Base-by-base conservation (phyloP, 1,284 basidiomycete genomes). In the Puccinia coronata region DNA sequence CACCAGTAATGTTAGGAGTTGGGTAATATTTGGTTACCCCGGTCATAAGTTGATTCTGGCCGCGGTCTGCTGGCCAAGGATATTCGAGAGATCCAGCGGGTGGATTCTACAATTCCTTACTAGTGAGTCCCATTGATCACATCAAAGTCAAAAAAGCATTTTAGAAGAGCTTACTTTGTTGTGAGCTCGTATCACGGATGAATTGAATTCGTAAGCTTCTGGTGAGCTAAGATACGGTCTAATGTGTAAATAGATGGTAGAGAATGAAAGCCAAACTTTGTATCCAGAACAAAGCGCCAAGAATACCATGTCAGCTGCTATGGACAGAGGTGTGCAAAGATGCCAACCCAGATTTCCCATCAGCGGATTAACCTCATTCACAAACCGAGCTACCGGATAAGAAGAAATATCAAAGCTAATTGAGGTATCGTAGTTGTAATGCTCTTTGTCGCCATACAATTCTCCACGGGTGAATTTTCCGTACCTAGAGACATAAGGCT, bases 221-320 rank as follows among this genome's bases (percentile, higher is more conserved):
- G 77, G 51, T 0, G 88, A 87, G 18, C 86, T 83, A 23, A 91
- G 88, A 90, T 89, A 83, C 90, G 89, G 84, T 91, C 88, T 88
- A 90, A 90, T 74, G 88, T 89, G 83, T 90, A 90, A 85, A 91
- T 89, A 0, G 90, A 91, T 0, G 90, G 90, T 88, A 91, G 89
- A 0, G 90, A 90, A 84, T 90, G 90, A 86, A 90, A 91, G n/a
- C 90, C 90, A 82, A 91, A 91, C 83, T 80, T 12, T 2, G 20
- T 25, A 20, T 39, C 14, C 20, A 47, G 23, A 43, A 1, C 28
- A 1, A 47, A 65, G 31, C 31, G 18, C 31, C 31, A 59, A 0
- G 16, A 71, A 14, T 8, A 23, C n/a, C n/a, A n/a, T n/a, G n/a
- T n/a, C n/a, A n/a, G n/a, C 23, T 1, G 53, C 6, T 16, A n/a